Conservation (phyloP, 2,329 filamentous ascomycete species). For the Sclerotiophoma versabilis region DNA sequence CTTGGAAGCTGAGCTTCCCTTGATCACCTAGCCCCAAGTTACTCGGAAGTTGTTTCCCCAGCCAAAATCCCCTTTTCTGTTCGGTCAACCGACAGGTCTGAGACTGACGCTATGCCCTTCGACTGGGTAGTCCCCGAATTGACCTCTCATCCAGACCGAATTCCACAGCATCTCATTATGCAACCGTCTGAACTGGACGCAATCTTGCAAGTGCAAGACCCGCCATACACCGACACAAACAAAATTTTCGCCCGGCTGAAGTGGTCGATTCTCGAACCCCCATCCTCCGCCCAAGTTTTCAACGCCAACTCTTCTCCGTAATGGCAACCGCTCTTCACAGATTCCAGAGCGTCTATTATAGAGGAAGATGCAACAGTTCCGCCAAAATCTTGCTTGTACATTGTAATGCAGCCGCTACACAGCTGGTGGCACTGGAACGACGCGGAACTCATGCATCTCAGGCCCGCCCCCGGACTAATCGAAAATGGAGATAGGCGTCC, state of each 20-base stretch:
- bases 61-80: too few relatives aligned
- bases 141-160: too few relatives aligned
- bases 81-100: too few relatives aligned
- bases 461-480: slow-evolving; percentile 3
- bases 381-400: slow-evolving; percentile 7
- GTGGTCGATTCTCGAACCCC: not conserved
- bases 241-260: not conserved
- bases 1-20: too few relatives aligned
- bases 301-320: not conserved
- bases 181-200: too few relatives aligned
- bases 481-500: slow-evolving; percentile 13
- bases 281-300: not conserved
- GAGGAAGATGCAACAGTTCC: not conserved
- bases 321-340: not conserved
- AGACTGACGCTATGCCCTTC: too few relatives aligned
- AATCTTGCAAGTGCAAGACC: too few relatives aligned
- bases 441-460: not conserved
- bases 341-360: not conserved
- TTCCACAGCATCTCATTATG: too few relatives aligned
- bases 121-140: too few relatives aligned
- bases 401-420: slow-evolving; percentile 10
- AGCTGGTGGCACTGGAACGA: slow-evolving; percentile 13
- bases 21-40: too few relatives aligned
- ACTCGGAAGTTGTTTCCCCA: too few relatives aligned
- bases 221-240: too few relatives aligned